phyloP scores from a whole-genome alignment of 768 basidiomycete species.

The Trametes meyenii region DNA sequence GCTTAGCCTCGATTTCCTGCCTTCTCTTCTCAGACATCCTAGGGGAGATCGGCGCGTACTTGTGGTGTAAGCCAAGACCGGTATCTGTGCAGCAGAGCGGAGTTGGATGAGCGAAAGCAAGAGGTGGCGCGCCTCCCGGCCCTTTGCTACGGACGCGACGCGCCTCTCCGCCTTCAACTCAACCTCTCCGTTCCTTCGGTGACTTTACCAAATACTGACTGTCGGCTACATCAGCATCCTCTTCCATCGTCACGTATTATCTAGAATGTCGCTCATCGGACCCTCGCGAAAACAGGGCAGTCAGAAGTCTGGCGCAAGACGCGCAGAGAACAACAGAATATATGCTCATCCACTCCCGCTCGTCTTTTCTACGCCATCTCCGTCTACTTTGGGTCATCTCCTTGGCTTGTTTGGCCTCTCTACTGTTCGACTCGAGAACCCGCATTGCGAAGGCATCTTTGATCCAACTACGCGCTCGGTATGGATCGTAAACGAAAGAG shows the following conservation, averaged over 20 bases:
- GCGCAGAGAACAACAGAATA: slow-evolving; percentile 65
- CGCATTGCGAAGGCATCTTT: slow-evolving; percentile 75
- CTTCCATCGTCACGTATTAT: background rate
- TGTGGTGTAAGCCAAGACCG: background rate
- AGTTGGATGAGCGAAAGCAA: background rate
- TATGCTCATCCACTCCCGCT: slow-evolving; percentile 75
- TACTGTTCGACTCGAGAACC: slow-evolving; percentile 63
- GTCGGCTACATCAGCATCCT: background rate
- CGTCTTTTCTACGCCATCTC: slow-evolving; percentile 43
- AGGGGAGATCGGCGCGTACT: background rate
- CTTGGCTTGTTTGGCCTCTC: slow-evolving; percentile 54
- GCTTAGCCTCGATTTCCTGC: slow-evolving; percentile 90
- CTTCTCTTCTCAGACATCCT: slow-evolving; percentile 66
- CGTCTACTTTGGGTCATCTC: slow-evolving; percentile 31
- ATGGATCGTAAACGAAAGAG: slow-evolving; percentile 70
- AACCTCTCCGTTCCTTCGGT: slow-evolving; percentile 10
- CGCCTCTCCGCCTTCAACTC: slow-evolving; percentile 1
- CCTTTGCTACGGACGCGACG: background rate
- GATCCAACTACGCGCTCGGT: slow-evolving; percentile 84
- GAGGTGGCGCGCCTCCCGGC: slow-evolving; percentile 9
- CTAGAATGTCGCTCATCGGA: slow-evolving; percentile 51
- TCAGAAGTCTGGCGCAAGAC: slow-evolving; percentile 55
- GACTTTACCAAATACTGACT: background rate
- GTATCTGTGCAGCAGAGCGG: background rate
- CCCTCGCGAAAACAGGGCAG: slow-evolving; percentile 30